phyloP scores from a whole-genome alignment of 768 basidiomycete genomes.

The Tricholoma saponaceum region DNA sequence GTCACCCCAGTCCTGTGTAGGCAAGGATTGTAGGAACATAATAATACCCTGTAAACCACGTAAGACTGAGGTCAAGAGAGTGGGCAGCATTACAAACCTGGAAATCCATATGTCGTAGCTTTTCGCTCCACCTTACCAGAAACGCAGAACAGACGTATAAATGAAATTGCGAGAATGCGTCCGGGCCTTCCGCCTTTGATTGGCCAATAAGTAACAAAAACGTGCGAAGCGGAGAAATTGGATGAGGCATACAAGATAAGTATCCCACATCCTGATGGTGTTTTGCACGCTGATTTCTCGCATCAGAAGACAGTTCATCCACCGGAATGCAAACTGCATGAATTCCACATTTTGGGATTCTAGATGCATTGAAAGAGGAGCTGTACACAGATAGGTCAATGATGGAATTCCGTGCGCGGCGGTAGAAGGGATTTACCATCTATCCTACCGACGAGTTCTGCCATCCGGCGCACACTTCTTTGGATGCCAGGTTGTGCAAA shows the following conservation, averaged over 20 bases:
- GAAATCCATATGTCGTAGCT: constrained; percentile 95
- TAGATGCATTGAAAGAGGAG: constrained; percentile 83
- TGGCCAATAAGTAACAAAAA: constrained; percentile 3
- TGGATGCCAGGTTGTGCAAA: constrained; percentile 96
- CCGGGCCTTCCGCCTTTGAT: constrained; percentile 86
- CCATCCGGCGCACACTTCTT: constrained; percentile 89
- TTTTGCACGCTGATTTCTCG: constrained; percentile 95
- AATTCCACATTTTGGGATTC: constrained; percentile 93
- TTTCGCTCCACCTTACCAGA: constrained; percentile 92
- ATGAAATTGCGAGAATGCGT: constrained; percentile 99
- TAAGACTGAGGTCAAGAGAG: constrained; percentile 1
- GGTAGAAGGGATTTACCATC: constrained; percentile 51
- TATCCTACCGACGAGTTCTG: constrained; percentile 86
- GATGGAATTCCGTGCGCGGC: not conserved
- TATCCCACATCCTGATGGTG: constrained; percentile 99
- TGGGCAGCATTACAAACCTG: constrained; percentile 50
- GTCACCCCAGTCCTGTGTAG: constrained; percentile 92
- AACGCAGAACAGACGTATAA: constrained; percentile 98
- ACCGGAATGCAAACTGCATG: constrained; percentile 99
- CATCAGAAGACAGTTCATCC: constrained; percentile 99
- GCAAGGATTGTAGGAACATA: constrained; percentile 94
- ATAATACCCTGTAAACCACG: constrained; percentile 76
- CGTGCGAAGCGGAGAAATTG: not conserved
- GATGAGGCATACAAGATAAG: constrained; percentile 79
- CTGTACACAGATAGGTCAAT: constrained; percentile 32